Percentiles rank a stretch among this genome's conserved stretches.
Evolutionary conservation across 148 eudicot genomes (phyloP).

Genomic region (Rhododendron kiyosumense): DNA sequence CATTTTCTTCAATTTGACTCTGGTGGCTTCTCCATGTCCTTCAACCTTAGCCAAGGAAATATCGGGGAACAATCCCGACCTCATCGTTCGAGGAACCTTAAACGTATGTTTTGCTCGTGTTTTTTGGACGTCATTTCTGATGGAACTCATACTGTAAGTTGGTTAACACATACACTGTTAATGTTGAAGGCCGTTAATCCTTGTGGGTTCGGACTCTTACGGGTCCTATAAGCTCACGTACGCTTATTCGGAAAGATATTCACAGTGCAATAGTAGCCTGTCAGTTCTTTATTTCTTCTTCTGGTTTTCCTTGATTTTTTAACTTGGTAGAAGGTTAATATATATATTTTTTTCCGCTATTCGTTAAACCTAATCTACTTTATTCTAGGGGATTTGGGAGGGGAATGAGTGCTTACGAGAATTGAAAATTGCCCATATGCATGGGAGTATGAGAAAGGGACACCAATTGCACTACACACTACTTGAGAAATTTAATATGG

Average conservation of each 20-base stretch:
- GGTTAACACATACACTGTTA: not conserved
- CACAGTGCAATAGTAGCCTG: not conserved
- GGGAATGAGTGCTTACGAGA: no score
- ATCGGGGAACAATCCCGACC: not conserved
- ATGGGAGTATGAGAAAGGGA: no score
- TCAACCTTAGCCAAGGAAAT: not conserved
- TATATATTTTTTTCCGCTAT: no score
- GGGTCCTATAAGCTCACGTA: not conserved
- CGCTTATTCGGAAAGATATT: not conserved
- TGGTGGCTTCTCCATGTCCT: not conserved
- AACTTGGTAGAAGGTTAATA: not conserved
- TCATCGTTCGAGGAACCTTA: not conserved
- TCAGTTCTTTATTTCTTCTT: no score
- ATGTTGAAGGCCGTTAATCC: not conserved
- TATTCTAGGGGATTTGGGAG: no score
- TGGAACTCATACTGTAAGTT: not conserved
- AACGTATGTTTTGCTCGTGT: not conserved
- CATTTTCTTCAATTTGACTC: not conserved
- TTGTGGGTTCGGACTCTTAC: not conserved
- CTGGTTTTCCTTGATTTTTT: not conserved
- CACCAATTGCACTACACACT: no score
- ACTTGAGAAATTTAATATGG: no score
- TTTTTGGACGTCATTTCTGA: not conserved
- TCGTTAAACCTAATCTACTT: no score
- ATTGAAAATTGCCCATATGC: no score